Conservation (phyloP, 164 flowering plant genomes). For the Stephania cephalantha region DNA sequence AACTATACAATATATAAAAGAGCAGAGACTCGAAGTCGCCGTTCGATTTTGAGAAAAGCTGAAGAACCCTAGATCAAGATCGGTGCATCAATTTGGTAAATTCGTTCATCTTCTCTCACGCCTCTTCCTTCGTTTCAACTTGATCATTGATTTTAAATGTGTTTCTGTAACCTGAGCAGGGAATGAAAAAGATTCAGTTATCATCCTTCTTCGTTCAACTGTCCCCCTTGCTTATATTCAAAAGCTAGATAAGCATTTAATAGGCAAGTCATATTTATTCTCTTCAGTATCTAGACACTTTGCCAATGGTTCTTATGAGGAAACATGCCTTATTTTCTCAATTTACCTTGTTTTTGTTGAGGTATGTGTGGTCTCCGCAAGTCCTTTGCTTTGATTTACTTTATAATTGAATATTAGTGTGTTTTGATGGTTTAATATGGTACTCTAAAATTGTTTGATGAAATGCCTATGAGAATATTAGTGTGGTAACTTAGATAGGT, state of each 20-base stretch:
- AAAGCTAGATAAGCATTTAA: constrained; percentile 51
- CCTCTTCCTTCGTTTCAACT: too few relatives aligned
- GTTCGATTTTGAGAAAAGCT: too few relatives aligned
- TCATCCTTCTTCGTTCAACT: constrained; percentile 58
- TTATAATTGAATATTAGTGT: too few relatives aligned
- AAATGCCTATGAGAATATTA: too few relatives aligned
- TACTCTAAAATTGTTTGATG: too few relatives aligned
- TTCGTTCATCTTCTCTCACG: too few relatives aligned
- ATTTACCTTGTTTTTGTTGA: background rate
- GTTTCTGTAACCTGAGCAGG: constrained; percentile 33
- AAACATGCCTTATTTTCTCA: background rate
- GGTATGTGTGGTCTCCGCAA: background rate
- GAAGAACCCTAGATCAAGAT: too few relatives aligned
- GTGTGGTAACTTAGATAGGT: too few relatives aligned
- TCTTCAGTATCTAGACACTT: constrained; percentile 6
- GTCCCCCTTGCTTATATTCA: constrained; percentile 32
- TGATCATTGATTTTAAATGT: background rate
- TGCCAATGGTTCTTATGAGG: background rate
- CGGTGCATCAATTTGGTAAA: too few relatives aligned
- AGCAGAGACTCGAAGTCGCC: too few relatives aligned
- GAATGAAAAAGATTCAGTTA: constrained; percentile 39
- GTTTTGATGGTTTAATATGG: too few relatives aligned
- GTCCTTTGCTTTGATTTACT: background rate
- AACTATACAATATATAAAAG: too few relatives aligned
- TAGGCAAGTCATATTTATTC: constrained; percentile 38